Evolutionary conservation across 352 stramenopile species (phyloP), one percentile per base, ranked within the genome.

Genomic region (Globisporangium acanthophoron): DNA sequence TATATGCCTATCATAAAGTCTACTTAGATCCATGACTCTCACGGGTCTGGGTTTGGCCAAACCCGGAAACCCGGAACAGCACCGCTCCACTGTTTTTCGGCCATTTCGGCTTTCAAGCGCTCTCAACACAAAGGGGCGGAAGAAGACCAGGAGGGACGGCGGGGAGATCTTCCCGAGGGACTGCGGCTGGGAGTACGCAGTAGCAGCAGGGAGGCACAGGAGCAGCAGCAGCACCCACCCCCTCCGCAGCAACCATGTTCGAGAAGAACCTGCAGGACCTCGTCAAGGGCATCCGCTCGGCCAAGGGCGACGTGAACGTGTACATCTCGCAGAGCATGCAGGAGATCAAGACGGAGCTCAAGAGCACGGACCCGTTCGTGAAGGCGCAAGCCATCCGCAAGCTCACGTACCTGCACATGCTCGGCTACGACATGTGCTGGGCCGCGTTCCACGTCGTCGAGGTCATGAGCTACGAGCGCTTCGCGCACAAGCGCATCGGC

Each of bases 371-470:
- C 74, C 80, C 90, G 54, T 98, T 98, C 62, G 69, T 98, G 54
- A 99, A 99, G 73, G 78, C 92, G 13, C 94, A 99, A 66, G 97
- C 96, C 20, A 82, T 99, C 47, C 90, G 96, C 61, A 99, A 99
- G 71, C 78, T 99, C 56, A 98, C 96, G 58, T 97, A 97, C 65
- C 67, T 97, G 56, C 93, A 99, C 76, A 99, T 99, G 96, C 87
- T 99, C 65, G 97, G 97, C 52, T 99, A 99, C 71, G 94, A 98
- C 74, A 98, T 99, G 90, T 94, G 73, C 54, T 99, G 96, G 95
- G 96, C 97, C 11, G 87, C 91, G 29, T 99, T 99, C 78, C 87
- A 97, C 62, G 88, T 98, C 41, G 96, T 99, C 44, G 97, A 99
- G 67, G 96, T 99, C 61, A 99, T 99, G 96, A 92, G 83, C 62